These are phyloP conservation scores for Neostapfia colusana DNA, from an alignment of 176 grass and related monocot species.

Conservation along the genomic window DNA sequence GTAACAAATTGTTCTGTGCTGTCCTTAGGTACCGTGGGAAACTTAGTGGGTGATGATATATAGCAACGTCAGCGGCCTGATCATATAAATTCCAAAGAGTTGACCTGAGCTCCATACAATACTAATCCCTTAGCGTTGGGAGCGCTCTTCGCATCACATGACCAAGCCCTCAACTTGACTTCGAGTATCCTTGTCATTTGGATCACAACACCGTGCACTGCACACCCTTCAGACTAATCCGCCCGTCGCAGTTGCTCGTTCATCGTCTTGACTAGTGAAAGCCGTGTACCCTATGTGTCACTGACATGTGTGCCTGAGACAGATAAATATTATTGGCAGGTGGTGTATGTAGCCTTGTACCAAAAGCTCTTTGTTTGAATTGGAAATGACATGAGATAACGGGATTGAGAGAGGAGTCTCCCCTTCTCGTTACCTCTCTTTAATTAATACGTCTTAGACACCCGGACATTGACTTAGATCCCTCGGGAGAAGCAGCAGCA, in stretches of 20 bases:
- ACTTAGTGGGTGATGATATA: slow-evolving; percentile 50
- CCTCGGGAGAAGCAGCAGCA: slow-evolving; percentile 51
- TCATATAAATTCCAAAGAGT: slow-evolving; percentile 63
- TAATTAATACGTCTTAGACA: slow-evolving; percentile 60
- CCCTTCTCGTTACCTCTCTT: slow-evolving; percentile 55
- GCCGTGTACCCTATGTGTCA: background rate
- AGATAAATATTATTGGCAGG: slow-evolving; percentile 6
- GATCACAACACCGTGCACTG: slow-evolving; percentile 47
- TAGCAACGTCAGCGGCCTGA: slow-evolving; percentile 47
- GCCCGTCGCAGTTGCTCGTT: background rate
- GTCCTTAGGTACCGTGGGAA: slow-evolving; percentile 20
- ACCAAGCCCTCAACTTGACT: slow-evolving; percentile 67
- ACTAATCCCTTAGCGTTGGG: slow-evolving; percentile 56
- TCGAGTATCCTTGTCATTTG: slow-evolving; percentile 70
- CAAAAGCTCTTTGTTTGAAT: slow-evolving; percentile 19
- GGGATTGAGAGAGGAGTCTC: slow-evolving; percentile 39
- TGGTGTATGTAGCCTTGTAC: background rate
- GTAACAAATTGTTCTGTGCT: slow-evolving; percentile 4
- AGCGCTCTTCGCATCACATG: slow-evolving; percentile 78
- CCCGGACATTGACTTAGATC: slow-evolving; percentile 86
- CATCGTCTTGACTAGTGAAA: slow-evolving; percentile 23
- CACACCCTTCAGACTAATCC: slow-evolving; percentile 35
- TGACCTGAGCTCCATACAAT: slow-evolving; percentile 59
- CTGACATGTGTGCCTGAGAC: slow-evolving; percentile 33
- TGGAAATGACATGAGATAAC: slow-evolving; percentile 45